phyloP scores from a whole-genome alignment of 1,139 yeast species.

The Blastobotrys petasosporus region DNA sequence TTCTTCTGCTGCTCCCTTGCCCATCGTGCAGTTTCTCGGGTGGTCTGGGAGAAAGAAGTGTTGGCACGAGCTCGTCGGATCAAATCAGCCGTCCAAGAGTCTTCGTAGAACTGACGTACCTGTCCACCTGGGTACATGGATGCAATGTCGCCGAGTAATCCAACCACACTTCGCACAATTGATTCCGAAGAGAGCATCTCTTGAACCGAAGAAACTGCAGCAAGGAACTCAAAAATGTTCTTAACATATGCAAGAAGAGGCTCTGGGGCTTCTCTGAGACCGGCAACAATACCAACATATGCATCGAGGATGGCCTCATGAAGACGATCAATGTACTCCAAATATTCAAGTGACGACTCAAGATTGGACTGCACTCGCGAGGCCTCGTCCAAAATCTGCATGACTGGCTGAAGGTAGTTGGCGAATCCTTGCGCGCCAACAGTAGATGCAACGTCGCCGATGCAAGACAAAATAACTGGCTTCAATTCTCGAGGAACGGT shows the following conservation, averaged over 20 bases:
- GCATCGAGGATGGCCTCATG: conserved; percentile 89
- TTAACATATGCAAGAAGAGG: conserved; percentile 59
- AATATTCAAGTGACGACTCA: conserved; percentile 57
- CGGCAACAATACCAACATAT: conserved; percentile 91
- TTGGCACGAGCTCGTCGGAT: conserved; percentile 69
- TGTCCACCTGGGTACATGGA: conserved; percentile 77
- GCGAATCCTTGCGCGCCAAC: conserved; percentile 66
- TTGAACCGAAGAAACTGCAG: conserved; percentile 53
- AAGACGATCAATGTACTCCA: conserved; percentile 66
- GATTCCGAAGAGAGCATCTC: conserved; percentile 56
- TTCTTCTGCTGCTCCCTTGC: conserved; percentile 80
- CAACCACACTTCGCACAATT: conserved; percentile 73
- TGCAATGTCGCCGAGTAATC: conserved; percentile 87
- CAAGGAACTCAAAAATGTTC: conserved; percentile 64
- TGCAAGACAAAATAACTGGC: conserved; percentile 87
- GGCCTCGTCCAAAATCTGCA: conserved; percentile 62
- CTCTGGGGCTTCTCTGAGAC: conserved; percentile 65
- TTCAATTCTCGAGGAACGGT: conserved; percentile 72
- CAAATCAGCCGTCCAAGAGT: conserved; percentile 73
- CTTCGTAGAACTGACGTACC: conserved; percentile 56
- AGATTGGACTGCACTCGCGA: conserved; percentile 43
- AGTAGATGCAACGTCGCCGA: conserved; percentile 92
- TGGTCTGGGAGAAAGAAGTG: conserved; percentile 52
- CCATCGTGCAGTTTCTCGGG: conserved; percentile 92
- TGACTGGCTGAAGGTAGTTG: conserved; percentile 72